A percentile compares a stretch with the other conserved stretches of the same genome.
Evolutionary conservation across 1,284 basidiomycete species (phyloP).

Genomic region (Singerocomus inundabilis): DNA sequence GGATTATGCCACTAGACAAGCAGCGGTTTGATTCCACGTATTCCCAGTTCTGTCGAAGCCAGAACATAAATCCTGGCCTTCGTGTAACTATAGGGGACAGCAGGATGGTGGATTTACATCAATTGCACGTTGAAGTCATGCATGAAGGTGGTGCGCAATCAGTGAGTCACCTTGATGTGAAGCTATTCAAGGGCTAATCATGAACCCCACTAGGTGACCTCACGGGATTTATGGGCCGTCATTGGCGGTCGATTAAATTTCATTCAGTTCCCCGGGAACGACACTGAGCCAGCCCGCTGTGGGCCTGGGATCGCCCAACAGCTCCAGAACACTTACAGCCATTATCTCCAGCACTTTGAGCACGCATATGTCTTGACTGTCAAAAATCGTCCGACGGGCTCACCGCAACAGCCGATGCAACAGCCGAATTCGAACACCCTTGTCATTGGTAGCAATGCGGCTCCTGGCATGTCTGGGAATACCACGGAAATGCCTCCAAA

Average conservation of each 20-base stretch:
- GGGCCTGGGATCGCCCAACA: slow-evolving; percentile 60
- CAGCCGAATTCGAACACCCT: slow-evolving; percentile 16
- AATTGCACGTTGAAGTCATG: slow-evolving; percentile 57
- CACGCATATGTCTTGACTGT: slow-evolving; percentile 44
- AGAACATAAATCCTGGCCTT: slow-evolving; percentile 37
- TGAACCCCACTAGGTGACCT: slow-evolving; percentile 44
- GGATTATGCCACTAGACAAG: slow-evolving; percentile 45
- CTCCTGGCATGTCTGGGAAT: slow-evolving; percentile 15
- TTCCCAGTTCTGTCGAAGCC: slow-evolving; percentile 44
- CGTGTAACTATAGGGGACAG: slow-evolving; percentile 47
- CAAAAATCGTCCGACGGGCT: slow-evolving; percentile 18
- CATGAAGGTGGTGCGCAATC: slow-evolving; percentile 49
- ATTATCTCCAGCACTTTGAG: slow-evolving; percentile 59
- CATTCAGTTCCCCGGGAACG: slow-evolving; percentile 55
- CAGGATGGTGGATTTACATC: slow-evolving; percentile 53
- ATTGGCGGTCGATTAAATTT: slow-evolving; percentile 66
- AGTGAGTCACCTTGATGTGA: slow-evolving; percentile 37
- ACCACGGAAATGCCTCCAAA: slow-evolving; percentile 26
- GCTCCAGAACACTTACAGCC: slow-evolving; percentile 58
- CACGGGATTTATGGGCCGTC: slow-evolving; percentile 59
- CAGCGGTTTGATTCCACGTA: slow-evolving; percentile 49
- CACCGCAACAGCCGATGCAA: slow-evolving; percentile 18
- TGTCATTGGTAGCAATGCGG: slow-evolving; percentile 13
- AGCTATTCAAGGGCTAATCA: slow-evolving; percentile 1
- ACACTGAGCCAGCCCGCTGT: slow-evolving; percentile 53